These are phyloP conservation scores for Massariosphaeria phaeospora DNA, from an alignment of 495 filamentous ascomycete genomes.

Conservation along the genomic window DNA sequence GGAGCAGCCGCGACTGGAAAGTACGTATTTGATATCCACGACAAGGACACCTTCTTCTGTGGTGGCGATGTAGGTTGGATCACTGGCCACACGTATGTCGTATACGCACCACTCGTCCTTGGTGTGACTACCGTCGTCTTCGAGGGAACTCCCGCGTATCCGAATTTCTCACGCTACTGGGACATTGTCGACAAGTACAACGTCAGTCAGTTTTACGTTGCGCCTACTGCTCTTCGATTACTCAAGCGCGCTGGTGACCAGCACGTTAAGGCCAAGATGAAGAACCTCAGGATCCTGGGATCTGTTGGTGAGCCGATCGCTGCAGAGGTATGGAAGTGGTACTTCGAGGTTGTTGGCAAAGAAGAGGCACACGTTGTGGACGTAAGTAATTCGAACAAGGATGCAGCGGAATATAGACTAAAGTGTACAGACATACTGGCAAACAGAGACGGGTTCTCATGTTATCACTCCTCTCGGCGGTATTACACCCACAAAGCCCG, in stretches of 20 bases:
- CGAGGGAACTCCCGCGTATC: conserved; percentile 95
- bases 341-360: conserved; percentile 92
- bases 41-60: conserved; percentile 90
- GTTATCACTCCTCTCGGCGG: conserved; percentile 76
- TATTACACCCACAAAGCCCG: conserved; percentile 73
- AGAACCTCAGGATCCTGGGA: conserved; percentile 79
- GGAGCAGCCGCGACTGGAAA: conserved; percentile 92
- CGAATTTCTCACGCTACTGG: conserved; percentile 98
- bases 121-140: conserved; percentile 97
- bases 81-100: conserved; percentile 98
- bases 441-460: conserved; percentile 97
- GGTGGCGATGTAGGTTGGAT: conserved; percentile 99
- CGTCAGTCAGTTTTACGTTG: conserved; percentile 98
- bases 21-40: conserved; percentile 98
- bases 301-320: conserved; percentile 99
- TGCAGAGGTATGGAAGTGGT: conserved; percentile 99
- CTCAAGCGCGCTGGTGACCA: conserved; percentile 93
- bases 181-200: conserved; percentile 92
- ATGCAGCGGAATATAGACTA: conserved; percentile 2
- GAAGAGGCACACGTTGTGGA: conserved; percentile 91
- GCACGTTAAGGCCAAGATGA: conserved; percentile 84
- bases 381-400: conserved; percentile 53
- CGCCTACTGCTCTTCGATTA: conserved; percentile 86
- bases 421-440: conserved; percentile 89
- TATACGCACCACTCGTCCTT: conserved; percentile 89